Percentiles rank a stretch among this genome's conserved stretches.
These are phyloP conservation scores for Boletellus emodensis DNA, from an alignment of 768 basidiomycete genomes.

Conservation along the genomic window DNA sequence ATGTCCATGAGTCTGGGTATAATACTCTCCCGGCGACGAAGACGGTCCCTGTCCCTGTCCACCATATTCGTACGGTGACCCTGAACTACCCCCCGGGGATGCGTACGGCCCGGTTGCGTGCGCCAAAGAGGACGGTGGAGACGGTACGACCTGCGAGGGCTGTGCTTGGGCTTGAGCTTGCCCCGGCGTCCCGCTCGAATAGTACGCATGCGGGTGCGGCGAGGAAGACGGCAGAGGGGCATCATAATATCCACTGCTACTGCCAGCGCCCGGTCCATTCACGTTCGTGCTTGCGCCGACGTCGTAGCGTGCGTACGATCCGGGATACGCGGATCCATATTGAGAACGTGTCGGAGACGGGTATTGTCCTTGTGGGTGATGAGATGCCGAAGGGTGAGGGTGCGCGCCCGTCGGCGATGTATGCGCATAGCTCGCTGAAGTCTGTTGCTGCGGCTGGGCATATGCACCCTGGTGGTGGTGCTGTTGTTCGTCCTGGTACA, in stretches of 20 bases:
- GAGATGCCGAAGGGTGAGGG: constrained; percentile 14
- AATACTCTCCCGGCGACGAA: constrained; percentile 22
- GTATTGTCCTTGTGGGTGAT: constrained; percentile 25
- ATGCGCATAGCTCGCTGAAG: constrained; percentile 16
- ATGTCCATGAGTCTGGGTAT: constrained; percentile 17
- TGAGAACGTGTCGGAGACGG: constrained; percentile 25
- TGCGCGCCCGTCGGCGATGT: constrained; percentile 20
- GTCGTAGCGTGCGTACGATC: constrained; percentile 28
- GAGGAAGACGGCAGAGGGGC: constrained; percentile 19
- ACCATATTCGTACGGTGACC: constrained; percentile 23
- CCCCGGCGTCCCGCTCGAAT: constrained; percentile 15
- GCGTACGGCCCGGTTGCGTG: constrained; percentile 19
- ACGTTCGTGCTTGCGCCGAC: constrained; percentile 21
- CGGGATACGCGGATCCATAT: constrained; percentile 23
- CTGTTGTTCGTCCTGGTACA: constrained; percentile 27
- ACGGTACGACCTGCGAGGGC: constrained; percentile 14
- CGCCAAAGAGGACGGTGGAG: constrained; percentile 9
- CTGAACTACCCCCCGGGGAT: constrained; percentile 19
- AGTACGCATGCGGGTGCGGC: constrained; percentile 21
- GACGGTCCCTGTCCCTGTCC: constrained; percentile 17
- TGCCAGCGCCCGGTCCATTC: constrained; percentile 10
- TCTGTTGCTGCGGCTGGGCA: constrained; percentile 21
- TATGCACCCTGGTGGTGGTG: constrained; percentile 17
- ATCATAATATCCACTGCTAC: constrained; percentile 25
- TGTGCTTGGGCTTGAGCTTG: constrained; percentile 17